A percentile compares a stretch with the other conserved stretches of the same genome.
These are phyloP conservation scores for Fusarium sulawesiense DNA, from an alignment of 2,329 filamentous ascomycete species.

Conservation along the genomic window DNA sequence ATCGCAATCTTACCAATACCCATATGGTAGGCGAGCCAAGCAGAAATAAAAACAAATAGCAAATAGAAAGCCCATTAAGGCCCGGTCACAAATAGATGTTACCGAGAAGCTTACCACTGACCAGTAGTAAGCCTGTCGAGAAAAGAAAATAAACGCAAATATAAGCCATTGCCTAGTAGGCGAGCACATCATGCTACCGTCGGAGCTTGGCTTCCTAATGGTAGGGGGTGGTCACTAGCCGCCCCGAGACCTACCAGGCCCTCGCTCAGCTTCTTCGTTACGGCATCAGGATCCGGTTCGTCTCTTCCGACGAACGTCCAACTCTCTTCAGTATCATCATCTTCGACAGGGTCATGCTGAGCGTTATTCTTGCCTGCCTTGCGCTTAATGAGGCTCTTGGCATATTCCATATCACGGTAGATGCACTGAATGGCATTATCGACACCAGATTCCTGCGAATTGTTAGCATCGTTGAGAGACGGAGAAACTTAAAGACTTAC, in stretches of 20 bases:
- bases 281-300: conserved; percentile 58
- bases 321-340: conserved; percentile 76
- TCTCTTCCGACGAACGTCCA: conserved; percentile 87
- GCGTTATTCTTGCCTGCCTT: conserved; percentile 67
- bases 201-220: conserved; percentile 42
- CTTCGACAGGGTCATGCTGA: conserved; percentile 56
- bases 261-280: conserved; percentile 56
- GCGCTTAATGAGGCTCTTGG: conserved; percentile 81
- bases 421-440: conserved; percentile 89
- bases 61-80: not conserved
- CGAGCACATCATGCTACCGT: conserved; percentile 20
- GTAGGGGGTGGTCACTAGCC: conserved; percentile 36
- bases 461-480: conserved; percentile 42
- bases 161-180: not conserved
- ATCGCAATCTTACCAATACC: not conserved
- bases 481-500: conserved; percentile 61
- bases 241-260: conserved; percentile 44
- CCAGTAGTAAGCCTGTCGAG: not conserved
- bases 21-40: not conserved
- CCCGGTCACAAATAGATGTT: not conserved
- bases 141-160: not conserved
- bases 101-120: not conserved
- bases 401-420: conserved; percentile 95
- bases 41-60: not conserved
- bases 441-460: conserved; percentile 84